Base-by-base conservation (phyloP, 176 grass and related monocot species). In the Aegilops longissima region DNA sequence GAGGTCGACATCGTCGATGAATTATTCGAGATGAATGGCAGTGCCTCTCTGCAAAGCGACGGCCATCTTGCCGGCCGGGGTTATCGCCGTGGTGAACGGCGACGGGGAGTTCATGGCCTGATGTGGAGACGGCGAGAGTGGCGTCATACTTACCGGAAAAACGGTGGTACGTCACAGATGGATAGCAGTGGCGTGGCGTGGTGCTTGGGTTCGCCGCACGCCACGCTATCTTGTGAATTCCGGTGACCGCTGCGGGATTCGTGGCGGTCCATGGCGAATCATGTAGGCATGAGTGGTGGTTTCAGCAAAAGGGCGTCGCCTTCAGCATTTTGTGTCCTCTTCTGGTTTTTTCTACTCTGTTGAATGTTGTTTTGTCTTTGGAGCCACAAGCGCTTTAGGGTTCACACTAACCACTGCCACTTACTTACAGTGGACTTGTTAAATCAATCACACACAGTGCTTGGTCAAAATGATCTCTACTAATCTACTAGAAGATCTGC, bases 291-390 rank as follows among this genome's bases (percentile, higher is more conserved):
- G 12, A 23, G 51, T 4, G 73, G 80, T 61, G 74, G 61, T 59
- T 49, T 17, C 21, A 16, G 45, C 61, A 58, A 13, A 9, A 47
- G 30, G 67, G 0, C 20, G 82, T 74, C 56, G 31, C 8, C 66
- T 66, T 89, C 61, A 14, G 34, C 51, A 12, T 4, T 23, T 7
- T 3, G 58, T 36, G 70, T 68, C 70, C 47, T 27, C 45, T 70
- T 38, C 49, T 30, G 10, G 65, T 0, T 49, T 49, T 35, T 23
- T 13, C 16, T 30, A 73, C 47, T 49, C 30, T 8, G 30, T 73
- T 84, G 40, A 84, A 38, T 10, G 75, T 3, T 73, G 70, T 79
- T 88, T 89, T 89, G 56, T 73, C 82, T 54, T 61, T 40, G 2
- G 5, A 24, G 16, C 52, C 82, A 36, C 58, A 12, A 44, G 25